phyloP scores from a whole-genome alignment of 2,329 filamentous ascomycete species.

The Ophiocordyceps australis region DNA sequence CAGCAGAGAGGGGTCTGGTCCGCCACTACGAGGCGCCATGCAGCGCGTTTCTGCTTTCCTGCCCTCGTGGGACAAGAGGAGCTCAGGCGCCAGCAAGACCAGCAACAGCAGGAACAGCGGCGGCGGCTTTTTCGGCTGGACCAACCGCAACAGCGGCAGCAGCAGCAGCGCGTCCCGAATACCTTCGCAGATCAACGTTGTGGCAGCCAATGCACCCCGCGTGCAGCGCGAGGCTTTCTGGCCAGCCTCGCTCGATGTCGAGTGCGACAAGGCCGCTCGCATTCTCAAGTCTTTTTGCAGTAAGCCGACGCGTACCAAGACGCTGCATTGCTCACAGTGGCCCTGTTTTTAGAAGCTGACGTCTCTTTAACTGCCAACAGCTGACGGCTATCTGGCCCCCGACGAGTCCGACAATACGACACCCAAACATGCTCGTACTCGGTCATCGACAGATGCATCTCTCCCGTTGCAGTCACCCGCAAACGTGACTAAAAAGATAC shows the following conservation, averaged over 20 bases:
- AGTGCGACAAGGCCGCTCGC: constrained; percentile 79
- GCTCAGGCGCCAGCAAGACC: constrained; percentile 11
- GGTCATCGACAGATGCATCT: constrained; percentile 10
- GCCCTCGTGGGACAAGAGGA: constrained; percentile 25
- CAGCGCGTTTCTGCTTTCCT: constrained; percentile 24
- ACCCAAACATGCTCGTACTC: constrained; percentile 4
- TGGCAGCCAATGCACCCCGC: constrained; percentile 12
- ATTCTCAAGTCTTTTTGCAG: constrained; percentile 85
- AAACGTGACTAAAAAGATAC: constrained; percentile 62
- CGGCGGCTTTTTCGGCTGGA: constrained; percentile 22
- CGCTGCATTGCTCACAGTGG: too few relatives aligned
- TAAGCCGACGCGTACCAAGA: too few relatives aligned
- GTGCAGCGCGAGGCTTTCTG: constrained; percentile 52
- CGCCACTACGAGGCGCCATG: constrained; percentile 17
- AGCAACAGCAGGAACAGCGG: constrained; percentile 11
- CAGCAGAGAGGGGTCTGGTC: constrained; percentile 14
- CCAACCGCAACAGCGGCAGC: constrained; percentile 31
- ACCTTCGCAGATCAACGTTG: constrained; percentile 15
- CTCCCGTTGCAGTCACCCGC: constrained; percentile 31
- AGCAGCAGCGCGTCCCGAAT: constrained; percentile 17
- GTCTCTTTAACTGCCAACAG: constrained; percentile 14
- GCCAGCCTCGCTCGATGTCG: constrained; percentile 71
- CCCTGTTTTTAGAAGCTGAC: too few relatives aligned
- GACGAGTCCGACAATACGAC: constrained; percentile 14
- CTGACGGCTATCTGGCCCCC: constrained; percentile 35